Conservation (phyloP, 2,329 filamentous ascomycete genomes). For the Furcasterigmium furcatum region DNA sequence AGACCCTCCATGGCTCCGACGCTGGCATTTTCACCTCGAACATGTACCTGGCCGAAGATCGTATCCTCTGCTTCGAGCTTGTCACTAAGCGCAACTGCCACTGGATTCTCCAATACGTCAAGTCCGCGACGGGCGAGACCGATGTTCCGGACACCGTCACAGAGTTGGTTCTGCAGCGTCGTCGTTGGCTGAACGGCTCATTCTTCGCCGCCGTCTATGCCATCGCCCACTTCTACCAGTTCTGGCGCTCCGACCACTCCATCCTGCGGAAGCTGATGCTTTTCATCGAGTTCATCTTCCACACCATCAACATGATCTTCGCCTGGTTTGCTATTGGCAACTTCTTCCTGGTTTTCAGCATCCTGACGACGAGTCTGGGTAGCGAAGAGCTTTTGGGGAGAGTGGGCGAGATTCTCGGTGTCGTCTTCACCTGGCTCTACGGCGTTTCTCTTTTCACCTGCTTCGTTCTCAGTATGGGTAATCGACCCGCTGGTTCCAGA, state of each 20-base stretch:
- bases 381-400: slow-evolving; percentile 66
- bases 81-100: slow-evolving; percentile 96
- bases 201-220: slow-evolving; percentile 98
- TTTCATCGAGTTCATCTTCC: slow-evolving; percentile 89
- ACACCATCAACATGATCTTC: slow-evolving; percentile 95
- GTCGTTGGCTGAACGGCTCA: slow-evolving; percentile 95
- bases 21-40: slow-evolving; percentile 98
- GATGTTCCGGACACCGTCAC: slow-evolving; percentile 94
- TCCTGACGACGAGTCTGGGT: slow-evolving; percentile 84
- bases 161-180: slow-evolving; percentile 91
- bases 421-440: slow-evolving; percentile 96
- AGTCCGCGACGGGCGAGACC: slow-evolving; percentile 93
- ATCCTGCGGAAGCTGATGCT: slow-evolving; percentile 85
- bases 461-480: slow-evolving; percentile 91
- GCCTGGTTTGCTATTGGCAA: slow-evolving; percentile 98
- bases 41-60: slow-evolving; percentile 91
- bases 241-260: slow-evolving; percentile 90
- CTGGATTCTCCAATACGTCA: slow-evolving; percentile 98
- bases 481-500: slow-evolving; percentile 90
- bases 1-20: slow-evolving; percentile 90
- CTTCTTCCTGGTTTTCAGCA: slow-evolving; percentile 98
- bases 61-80: slow-evolving; percentile 93
- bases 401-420: slow-evolving; percentile 74
- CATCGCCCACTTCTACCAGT: slow-evolving; percentile 91
- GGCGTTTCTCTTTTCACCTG: slow-evolving; percentile 88